These are phyloP conservation scores for Penicillium sp. DNA, from an alignment of 2,329 filamentous ascomycete species.

Conservation along the genomic window DNA sequence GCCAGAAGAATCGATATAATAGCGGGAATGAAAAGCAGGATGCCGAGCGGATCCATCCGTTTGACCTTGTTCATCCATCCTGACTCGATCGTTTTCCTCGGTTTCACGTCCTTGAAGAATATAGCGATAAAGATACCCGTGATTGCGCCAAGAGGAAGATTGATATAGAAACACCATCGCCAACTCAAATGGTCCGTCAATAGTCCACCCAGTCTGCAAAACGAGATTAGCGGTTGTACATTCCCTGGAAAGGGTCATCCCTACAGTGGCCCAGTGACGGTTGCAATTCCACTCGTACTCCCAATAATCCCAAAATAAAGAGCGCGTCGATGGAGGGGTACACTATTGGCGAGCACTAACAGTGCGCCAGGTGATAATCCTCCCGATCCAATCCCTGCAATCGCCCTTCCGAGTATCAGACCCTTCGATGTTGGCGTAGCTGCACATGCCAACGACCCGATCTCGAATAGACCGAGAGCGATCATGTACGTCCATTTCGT, in stretches of 20 bases:
- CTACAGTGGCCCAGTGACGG: conserved; percentile 43
- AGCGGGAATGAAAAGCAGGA: conserved; percentile 45
- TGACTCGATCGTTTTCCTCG: conserved; percentile 21
- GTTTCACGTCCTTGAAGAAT: conserved; percentile 30
- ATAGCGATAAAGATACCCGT: conserved; percentile 34
- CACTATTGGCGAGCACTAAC: conserved; percentile 41
- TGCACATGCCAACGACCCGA: conserved; percentile 43
- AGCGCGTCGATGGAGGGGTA: conserved; percentile 42
- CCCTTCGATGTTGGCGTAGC: conserved; percentile 39
- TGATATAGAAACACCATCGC: conserved; percentile 48
- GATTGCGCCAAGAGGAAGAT: conserved; percentile 36
- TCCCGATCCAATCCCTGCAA: conserved; percentile 42
- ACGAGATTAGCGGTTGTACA: background rate
- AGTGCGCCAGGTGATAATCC: conserved; percentile 43
- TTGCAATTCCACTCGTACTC: conserved; percentile 45
- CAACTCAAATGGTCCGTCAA: conserved; percentile 44
- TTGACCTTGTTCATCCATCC: conserved; percentile 23
- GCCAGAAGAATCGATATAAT: conserved; percentile 51
- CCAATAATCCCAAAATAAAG: conserved; percentile 44
- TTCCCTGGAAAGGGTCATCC: background rate
- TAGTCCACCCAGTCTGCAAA: conserved; percentile 42
- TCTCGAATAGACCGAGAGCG: conserved; percentile 43
- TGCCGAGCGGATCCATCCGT: conserved; percentile 45
- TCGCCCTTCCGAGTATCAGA: conserved; percentile 43
- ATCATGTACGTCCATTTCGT: conserved; percentile 46